Evolutionary conservation across 2,329 filamentous ascomycete species (phyloP), one percentile per base, ranked within the genome.

Genomic region (Penicillium thymicola): DNA sequence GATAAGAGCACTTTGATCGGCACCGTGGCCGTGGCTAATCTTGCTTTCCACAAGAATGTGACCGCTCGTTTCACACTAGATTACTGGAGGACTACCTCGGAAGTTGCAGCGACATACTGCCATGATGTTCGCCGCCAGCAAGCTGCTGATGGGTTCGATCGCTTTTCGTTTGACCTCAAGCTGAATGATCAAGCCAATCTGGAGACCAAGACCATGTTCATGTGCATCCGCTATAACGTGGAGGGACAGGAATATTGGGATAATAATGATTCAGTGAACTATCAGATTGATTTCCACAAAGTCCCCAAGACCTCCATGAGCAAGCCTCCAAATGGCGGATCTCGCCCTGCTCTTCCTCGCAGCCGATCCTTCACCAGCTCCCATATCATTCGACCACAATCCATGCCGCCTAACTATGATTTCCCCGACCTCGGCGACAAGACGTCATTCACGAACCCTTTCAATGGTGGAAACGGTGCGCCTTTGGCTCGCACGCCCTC

Each of bases 51-150:
- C 52, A 99, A 99, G 76, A 75, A 81, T 6, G 90, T 99, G 52
- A 86, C 89, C n/a, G 93, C 91, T 72, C 86, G 94, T 49, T 99
- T 99, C 74, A 99, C 94, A 0, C 83, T 97, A 45, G 94, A 99
- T 74, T 94, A 96, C 77, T 99, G 94, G 94, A 96, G 96, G 81
- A 99, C 94, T 0, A 95, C 92, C 0, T 99, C 94, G 0, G 94
- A 99, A 72, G 89, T 97, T 2, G 82, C 83, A 37, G 93, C 90
- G n/a, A 92, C 97, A 67, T 99, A 85, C 77, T 88, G 87, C 71
- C 85, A 89, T 59, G 89, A 94, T 75, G 83, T 93, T 44, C 85
- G 86, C 42, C 85, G 85, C 28, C 84, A 84, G 64, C 84, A 88
- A 41, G 57, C 64, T 13, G 78, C 84, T 23, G 81, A 88, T 65